Evolutionary conservation across 257 asterid genomes (phyloP).

Genomic region (Solanum boliviense): DNA sequence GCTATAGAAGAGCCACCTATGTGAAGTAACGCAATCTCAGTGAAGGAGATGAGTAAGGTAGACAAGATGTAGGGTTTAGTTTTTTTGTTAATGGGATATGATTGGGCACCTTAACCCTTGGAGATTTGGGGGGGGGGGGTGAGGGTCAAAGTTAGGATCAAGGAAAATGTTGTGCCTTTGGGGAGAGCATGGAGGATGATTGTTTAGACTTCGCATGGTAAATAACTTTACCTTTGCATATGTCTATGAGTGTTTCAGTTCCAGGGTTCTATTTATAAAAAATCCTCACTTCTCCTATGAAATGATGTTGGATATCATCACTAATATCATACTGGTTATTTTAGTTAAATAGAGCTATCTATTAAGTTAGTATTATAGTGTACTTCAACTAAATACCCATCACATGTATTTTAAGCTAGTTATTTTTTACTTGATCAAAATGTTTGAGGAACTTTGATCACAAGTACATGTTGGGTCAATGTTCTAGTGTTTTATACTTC

Average conservation of each 20-base stretch:
- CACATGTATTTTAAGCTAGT: neutral
- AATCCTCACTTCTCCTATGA: neutral
- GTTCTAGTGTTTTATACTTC: neutral
- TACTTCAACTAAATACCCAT: neutral
- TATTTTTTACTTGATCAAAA: neutral
- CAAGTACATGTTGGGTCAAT: neutral
- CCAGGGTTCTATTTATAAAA: neutral
- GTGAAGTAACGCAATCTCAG: neutral
- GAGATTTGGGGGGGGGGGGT: neutral
- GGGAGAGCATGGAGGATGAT: neutral
- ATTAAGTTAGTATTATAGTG: neutral
- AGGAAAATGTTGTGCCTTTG: neutral
- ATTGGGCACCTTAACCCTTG: neutral
- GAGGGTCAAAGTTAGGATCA: neutral
- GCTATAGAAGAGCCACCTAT: neutral
- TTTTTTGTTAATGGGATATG: neutral
- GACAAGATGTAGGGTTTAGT: neutral
- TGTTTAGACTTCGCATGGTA: neutral
- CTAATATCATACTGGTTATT: neutral
- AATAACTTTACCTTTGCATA: neutral
- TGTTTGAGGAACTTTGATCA: neutral
- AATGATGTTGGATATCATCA: neutral
- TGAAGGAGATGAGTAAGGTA: neutral
- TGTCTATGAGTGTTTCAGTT: neutral
- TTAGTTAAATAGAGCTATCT: neutral